These are phyloP conservation scores for Colletotrichum euphorbiae DNA, from an alignment of 2,329 filamentous ascomycete genomes.

Conservation along the genomic window DNA sequence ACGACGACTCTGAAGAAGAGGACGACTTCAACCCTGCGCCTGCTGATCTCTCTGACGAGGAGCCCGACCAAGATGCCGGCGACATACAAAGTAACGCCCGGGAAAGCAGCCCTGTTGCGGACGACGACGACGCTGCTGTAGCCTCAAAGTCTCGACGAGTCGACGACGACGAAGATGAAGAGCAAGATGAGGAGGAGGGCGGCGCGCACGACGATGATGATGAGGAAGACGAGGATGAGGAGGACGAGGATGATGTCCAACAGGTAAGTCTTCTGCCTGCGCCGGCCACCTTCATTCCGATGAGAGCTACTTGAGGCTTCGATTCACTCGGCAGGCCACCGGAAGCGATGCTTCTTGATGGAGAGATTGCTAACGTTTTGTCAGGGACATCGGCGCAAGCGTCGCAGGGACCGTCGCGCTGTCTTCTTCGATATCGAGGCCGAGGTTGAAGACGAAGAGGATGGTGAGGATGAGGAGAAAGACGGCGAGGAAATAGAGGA, in stretches of 20 bases:
- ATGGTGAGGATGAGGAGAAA: constrained; percentile 88
- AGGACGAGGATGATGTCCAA: constrained; percentile 72
- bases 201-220: constrained; percentile 49
- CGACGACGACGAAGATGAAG: constrained; percentile 52
- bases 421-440: constrained; percentile 98
- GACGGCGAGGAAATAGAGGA: constrained; percentile 85
- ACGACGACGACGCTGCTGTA: constrained; percentile 53
- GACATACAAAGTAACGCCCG: constrained; percentile 60
- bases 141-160: constrained; percentile 41
- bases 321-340: background rate
- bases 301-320: background rate
- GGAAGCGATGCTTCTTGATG: background rate
- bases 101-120: constrained; percentile 52
- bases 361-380: background rate
- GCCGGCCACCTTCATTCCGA: background rate
- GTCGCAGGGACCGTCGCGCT: constrained; percentile 79
- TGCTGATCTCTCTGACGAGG: constrained; percentile 78
- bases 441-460: constrained; percentile 96
- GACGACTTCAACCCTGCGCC: constrained; percentile 90
- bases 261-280: constrained; percentile 57
- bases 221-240: constrained; percentile 52
- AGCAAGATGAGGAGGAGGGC: constrained; percentile 58
- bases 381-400: constrained; percentile 80
- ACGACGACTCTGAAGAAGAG: constrained; percentile 79
- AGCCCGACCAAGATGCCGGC: constrained; percentile 60